phyloP scores from a whole-genome alignment of 192 early-diverging fungal genomes.

The Coemansia aciculifera region DNA sequence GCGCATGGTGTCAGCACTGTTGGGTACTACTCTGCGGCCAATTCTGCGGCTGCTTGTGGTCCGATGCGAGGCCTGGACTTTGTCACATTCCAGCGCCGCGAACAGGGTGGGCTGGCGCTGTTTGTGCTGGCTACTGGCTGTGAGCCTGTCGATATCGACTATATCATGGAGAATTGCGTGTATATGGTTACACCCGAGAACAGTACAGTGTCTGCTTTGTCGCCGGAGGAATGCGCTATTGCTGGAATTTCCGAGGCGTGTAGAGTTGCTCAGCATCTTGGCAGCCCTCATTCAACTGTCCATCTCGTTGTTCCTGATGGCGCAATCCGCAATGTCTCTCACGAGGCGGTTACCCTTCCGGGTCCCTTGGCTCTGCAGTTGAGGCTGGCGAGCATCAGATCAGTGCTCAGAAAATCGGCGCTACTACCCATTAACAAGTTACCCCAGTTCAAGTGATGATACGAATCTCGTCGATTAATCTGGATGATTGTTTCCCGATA shows the following conservation, averaged over 20 bases:
- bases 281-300: background rate
- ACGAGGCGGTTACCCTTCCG: too few relatives aligned
- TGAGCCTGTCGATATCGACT: background rate
- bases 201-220: background rate
- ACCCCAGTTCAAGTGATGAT: background rate
- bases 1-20: background rate
- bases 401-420: background rate
- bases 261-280: background rate
- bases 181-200: background rate
- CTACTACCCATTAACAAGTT: background rate
- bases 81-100: background rate
- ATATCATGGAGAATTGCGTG: background rate
- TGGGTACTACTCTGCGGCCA: background rate
- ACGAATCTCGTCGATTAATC: background rate
- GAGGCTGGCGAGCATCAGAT: background rate
- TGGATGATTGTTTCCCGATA: background rate
- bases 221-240: background rate
- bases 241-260: background rate
- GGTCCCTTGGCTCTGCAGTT: background rate
- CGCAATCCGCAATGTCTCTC: background rate
- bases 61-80: conserved; percentile 3
- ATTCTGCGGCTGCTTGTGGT: background rate
- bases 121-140: conserved; percentile 1
- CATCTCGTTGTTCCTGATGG: background rate
- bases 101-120: background rate